phyloP scores from a whole-genome alignment of 148 eudicot species.

The Chenopodium formosanum region DNA sequence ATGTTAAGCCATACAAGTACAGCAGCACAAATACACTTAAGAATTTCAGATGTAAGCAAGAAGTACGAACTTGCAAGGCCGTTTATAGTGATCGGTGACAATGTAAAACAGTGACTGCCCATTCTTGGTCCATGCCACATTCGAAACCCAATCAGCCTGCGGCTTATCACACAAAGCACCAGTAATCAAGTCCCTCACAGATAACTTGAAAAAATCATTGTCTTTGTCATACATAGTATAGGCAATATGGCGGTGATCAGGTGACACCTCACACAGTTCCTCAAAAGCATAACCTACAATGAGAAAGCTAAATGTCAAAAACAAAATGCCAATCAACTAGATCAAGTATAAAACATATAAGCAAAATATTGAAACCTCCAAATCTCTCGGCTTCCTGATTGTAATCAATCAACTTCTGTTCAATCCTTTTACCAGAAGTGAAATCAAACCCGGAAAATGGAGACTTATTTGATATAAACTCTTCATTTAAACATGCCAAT shows the following conservation, averaged over 20 bases:
- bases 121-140: conserved; percentile 82
- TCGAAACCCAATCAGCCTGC: conserved; percentile 81
- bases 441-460: conserved; percentile 88
- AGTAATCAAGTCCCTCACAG: conserved; percentile 68
- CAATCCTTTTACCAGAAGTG: conserved; percentile 82
- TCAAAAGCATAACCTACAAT: conserved; percentile 83
- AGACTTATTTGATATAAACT: conserved; percentile 80
- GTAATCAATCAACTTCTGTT: conserved; percentile 83
- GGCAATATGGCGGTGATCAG: conserved; percentile 86
- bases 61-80: conserved; percentile 69
- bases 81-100: conserved; percentile 75
- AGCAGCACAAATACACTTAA: neutral
- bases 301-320: conserved; percentile 4
- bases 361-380: conserved; percentile 51
- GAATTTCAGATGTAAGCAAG: neutral
- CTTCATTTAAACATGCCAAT: conserved; percentile 70
- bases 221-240: conserved; percentile 98
- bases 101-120: conserved; percentile 77
- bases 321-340: neutral
- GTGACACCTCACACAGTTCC: conserved; percentile 88
- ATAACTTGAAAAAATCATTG: conserved; percentile 78
- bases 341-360: neutral
- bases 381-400: conserved; percentile 91
- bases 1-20: neutral
- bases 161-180: conserved; percentile 78